phyloP scores from a whole-genome alignment of 768 basidiomycete genomes.

The Coprinopsis marcescibilis region DNA sequence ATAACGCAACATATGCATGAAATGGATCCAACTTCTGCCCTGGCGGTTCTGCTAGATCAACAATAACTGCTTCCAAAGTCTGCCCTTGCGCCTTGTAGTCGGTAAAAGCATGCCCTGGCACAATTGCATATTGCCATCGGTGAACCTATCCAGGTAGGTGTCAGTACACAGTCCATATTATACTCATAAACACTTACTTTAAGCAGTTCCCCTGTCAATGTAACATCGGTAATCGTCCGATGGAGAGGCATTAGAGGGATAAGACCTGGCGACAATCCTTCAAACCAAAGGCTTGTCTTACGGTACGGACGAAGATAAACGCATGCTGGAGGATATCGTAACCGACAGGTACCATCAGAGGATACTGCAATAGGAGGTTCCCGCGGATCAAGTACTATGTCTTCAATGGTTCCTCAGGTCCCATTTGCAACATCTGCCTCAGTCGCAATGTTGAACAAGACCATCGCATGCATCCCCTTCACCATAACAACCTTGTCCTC shows the following conservation, averaged over 20 bases:
- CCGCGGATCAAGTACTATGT: constrained; percentile 26
- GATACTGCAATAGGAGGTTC: constrained; percentile 14
- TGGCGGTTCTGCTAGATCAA: constrained; percentile 29
- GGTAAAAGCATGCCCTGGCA: constrained; percentile 33
- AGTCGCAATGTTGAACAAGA: constrained; percentile 28
- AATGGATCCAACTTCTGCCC: constrained; percentile 20
- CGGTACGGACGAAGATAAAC: not conserved
- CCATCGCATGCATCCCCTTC: constrained; percentile 24
- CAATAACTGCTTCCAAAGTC: constrained; percentile 27
- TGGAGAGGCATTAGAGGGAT: not conserved
- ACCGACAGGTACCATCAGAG: not conserved
- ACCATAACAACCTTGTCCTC: not conserved
- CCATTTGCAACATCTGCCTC: constrained; percentile 37
- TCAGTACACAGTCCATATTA: no score
- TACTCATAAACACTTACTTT: no score
- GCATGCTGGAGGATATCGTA: not conserved
- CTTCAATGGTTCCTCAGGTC: constrained; percentile 26
- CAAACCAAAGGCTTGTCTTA: not conserved
- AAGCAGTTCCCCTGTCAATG: no score
- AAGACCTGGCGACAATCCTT: not conserved
- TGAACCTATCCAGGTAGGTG: no score
- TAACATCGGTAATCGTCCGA: no score
- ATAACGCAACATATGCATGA: constrained; percentile 25
- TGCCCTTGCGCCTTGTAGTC: constrained; percentile 38
- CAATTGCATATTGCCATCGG: constrained; percentile 31